phyloP scores from a whole-genome alignment of 805 yeast species.

The Yamadazyma paraphyllophila region DNA sequence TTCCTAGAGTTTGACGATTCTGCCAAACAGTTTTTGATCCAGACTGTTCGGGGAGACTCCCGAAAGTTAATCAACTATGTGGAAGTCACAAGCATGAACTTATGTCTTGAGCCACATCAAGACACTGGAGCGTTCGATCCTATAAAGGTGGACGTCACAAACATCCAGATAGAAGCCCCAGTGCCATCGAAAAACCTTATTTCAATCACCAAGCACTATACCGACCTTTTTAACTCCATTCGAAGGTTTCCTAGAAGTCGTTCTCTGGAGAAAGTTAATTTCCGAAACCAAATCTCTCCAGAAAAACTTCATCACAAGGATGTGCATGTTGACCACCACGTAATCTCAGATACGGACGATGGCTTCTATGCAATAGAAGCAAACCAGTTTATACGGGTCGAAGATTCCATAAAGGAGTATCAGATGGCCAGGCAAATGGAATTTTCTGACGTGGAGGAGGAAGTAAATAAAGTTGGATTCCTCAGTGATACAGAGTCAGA shows the following conservation, averaged over 20 bases:
- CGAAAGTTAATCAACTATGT: constrained; percentile 32
- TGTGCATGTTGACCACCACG: not conserved
- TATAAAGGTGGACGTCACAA: not conserved
- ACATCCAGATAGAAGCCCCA: not conserved
- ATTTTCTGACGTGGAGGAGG: constrained; percentile 22
- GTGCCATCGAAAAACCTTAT: not conserved
- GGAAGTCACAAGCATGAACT: constrained; percentile 26
- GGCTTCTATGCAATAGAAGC: constrained; percentile 8
- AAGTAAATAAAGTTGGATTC: not conserved
- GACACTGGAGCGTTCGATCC: constrained; percentile 2
- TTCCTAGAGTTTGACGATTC: constrained; percentile 17
- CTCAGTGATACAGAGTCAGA: constrained; percentile 19
- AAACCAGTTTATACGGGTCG: constrained; percentile 1
- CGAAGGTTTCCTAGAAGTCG: not conserved
- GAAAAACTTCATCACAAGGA: not conserved
- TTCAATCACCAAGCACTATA: not conserved
- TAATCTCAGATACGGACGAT: constrained; percentile 1
- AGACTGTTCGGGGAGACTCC: constrained; percentile 29
- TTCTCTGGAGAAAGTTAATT: not conserved
- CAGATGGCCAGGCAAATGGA: constrained; percentile 27
- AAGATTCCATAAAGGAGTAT: constrained; percentile 4
- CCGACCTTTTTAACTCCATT: not conserved
- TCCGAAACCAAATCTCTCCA: not conserved
- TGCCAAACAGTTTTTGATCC: constrained; percentile 17
- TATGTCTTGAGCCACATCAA: not conserved